phyloP scores from a whole-genome alignment of 2,329 filamentous ascomycete genomes.

The Fusarium nisikadoi region DNA sequence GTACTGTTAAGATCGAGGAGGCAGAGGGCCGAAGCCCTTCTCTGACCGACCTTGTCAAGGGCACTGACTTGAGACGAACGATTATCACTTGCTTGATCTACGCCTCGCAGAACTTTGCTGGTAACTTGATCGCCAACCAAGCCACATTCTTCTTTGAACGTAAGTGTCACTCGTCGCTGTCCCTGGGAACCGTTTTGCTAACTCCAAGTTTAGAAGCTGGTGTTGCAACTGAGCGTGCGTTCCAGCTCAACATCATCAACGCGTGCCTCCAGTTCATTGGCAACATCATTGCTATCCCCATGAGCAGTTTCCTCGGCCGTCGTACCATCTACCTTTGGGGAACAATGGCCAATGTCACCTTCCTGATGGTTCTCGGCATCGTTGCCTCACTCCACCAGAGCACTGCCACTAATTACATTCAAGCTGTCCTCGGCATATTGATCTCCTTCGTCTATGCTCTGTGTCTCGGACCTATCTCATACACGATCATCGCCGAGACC shows the following conservation, averaged over 20 bases:
- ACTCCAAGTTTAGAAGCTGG: conserved; percentile 64
- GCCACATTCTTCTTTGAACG: conserved; percentile 67
- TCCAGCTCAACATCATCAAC: conserved; percentile 71
- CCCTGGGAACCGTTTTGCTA: background rate
- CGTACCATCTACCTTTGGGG: conserved; percentile 74
- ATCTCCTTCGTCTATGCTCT: conserved; percentile 72
- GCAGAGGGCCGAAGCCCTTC: conserved; percentile 53
- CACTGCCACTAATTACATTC: conserved; percentile 59
- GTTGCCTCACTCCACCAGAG: conserved; percentile 60
- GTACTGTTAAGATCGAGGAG: conserved; percentile 64
- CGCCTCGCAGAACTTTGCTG: conserved; percentile 67
- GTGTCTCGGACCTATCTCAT: conserved; percentile 71
- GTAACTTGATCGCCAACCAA: conserved; percentile 71
- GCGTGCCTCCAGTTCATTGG: conserved; percentile 70
- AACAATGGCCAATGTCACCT: conserved; percentile 60
- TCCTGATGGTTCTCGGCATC: conserved; percentile 69
- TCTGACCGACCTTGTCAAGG: conserved; percentile 64
- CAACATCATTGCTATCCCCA: conserved; percentile 73
- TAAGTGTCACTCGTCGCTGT: conserved; percentile 19
- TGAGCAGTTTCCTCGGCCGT: conserved; percentile 71
- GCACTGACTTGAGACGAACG: conserved; percentile 64
- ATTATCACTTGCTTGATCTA: conserved; percentile 67
- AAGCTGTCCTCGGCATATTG: conserved; percentile 71
- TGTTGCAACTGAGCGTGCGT: conserved; percentile 63
- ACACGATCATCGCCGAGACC: conserved; percentile 75